Base-by-base conservation (phyloP, 768 basidiomycete genomes). In the Naganishia kalamii region DNA sequence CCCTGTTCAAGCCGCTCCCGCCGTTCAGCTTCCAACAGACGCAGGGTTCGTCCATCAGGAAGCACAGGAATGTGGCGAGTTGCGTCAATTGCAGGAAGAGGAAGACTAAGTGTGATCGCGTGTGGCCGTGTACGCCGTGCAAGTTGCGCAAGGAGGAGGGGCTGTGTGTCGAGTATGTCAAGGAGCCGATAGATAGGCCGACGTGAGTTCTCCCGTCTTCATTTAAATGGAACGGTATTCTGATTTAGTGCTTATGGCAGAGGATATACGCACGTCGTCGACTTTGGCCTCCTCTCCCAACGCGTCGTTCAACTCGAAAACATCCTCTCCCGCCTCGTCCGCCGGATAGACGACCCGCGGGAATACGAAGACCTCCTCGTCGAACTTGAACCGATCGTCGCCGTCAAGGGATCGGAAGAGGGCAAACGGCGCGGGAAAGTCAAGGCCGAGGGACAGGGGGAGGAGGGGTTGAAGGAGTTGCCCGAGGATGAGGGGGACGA, bases 61-160 rank as follows among this genome's bases (percentile, higher is more conserved):
- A 57, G 23, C 54, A 57, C 17, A 29, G 54, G 21, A 57, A 57
- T 27, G 54, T 57, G 33, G 54, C 54, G 23, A 57, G 54, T 41
- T 57, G 54, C 40, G 54, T 57, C n/a, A 57, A 51, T 19, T 66
- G 65, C 35, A 27, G 65, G 21, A 46, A 41, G 49, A 48, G 65
- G 37, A 66, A 66, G 50, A 66, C 65, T 23, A 66, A 66, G 49
- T 65, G 64, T 30, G 65, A 66, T 48, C 44, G 65, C 13, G 43
- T 61, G 11, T 66, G 60, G 46, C 65, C 65, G 4, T 66, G 65
- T 48, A 60, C 59, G 1, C 65, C 65, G 8, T 66, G 65, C 48
- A 61, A 37, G 12, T 25, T 52, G 40, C 29, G 65, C 3, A 40
- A 41, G 13, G 63, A 64, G 33, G 63, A 40, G 15, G 41, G 27